Conservation (phyloP, 2,329 filamentous ascomycete genomes). For the Arthrobotrys sphaeroides region DNA sequence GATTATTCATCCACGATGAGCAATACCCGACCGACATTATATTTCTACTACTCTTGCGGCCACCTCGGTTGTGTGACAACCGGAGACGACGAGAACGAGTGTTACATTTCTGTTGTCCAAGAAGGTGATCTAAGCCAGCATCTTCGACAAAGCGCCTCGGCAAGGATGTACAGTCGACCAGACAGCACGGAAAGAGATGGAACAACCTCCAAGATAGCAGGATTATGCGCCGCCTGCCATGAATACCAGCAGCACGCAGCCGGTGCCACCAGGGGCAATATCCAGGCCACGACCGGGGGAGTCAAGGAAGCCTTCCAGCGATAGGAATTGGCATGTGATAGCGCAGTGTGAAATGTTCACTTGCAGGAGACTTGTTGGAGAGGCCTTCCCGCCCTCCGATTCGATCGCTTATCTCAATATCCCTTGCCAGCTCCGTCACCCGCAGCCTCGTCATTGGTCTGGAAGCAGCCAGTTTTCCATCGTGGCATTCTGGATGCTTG, state of each 20-base stretch:
- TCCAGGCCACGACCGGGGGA: slow-evolving; percentile 12
- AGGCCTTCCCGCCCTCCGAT: slow-evolving; percentile 5
- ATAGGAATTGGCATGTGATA: slow-evolving; percentile 22
- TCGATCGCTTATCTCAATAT: slow-evolving; percentile 37
- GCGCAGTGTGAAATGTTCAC: too few species aligned
- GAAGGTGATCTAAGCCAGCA: slow-evolving; percentile 20
- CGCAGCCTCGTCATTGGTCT: slow-evolving; percentile 9
- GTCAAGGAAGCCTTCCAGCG: neutral
- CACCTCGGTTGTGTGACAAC: slow-evolving; percentile 35
- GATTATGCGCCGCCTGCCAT: slow-evolving; percentile 28
- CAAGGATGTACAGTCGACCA: slow-evolving; percentile 23
- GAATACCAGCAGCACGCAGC: slow-evolving; percentile 8
- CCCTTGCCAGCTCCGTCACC: slow-evolving; percentile 14
- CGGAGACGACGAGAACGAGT: slow-evolving; percentile 4
- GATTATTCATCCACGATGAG: neutral
- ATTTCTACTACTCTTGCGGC: slow-evolving; percentile 40
- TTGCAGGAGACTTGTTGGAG: neutral
- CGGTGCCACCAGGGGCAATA: neutral
- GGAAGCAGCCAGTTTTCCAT: slow-evolving; percentile 6
- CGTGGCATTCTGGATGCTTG: slow-evolving; percentile 15
- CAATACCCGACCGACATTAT: slow-evolving; percentile 7
- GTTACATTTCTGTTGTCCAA: slow-evolving; percentile 14
- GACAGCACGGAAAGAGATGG: slow-evolving; percentile 10
- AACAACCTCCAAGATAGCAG: slow-evolving; percentile 11
- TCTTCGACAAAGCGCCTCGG: slow-evolving; percentile 16